Evolutionary conservation across 305 asterid genomes (phyloP).

Genomic region (Fraxinus nigra): DNA sequence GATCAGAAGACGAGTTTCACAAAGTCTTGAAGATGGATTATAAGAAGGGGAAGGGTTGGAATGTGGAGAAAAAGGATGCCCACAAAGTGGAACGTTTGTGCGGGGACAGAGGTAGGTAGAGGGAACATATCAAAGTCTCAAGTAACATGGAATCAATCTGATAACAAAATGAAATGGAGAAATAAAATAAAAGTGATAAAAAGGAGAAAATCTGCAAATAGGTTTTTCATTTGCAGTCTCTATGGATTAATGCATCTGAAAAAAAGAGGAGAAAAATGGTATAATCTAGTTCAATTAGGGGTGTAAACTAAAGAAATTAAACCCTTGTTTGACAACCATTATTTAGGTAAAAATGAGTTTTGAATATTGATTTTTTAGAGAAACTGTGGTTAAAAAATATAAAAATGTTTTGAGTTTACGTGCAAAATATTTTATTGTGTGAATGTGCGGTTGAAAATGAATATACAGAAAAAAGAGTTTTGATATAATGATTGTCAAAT

Average conservation of each 20-base stretch:
- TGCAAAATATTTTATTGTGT: too few relatives aligned
- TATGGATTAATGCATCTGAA: neutral
- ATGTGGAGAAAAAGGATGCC: slow-evolving; percentile 28
- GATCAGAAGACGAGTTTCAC: neutral
- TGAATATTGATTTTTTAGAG: neutral
- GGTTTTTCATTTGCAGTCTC: neutral
- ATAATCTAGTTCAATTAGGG: neutral
- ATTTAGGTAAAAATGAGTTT: too few relatives aligned
- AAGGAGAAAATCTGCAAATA: neutral
- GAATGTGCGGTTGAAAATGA: too few relatives aligned
- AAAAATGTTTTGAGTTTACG: neutral
- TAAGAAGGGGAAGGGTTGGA: slow-evolving; percentile 26
- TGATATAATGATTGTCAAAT: too few relatives aligned
- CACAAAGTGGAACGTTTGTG: slow-evolving; percentile 33
- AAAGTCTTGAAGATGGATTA: slow-evolving; percentile 3
- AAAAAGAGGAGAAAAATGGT: neutral
- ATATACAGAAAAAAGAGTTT: too few relatives aligned
- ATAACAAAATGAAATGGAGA: neutral
- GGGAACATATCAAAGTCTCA: neutral
- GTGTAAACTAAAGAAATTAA: neutral
- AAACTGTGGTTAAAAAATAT: too few relatives aligned
- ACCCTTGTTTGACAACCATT: too few relatives aligned
- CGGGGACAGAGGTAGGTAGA: slow-evolving; percentile 35
- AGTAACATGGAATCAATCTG: neutral
- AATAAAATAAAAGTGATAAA: neutral